Evolutionary conservation across 2,329 filamentous ascomycete genomes (phyloP).

Genomic region (Arthroderma sp.): DNA sequence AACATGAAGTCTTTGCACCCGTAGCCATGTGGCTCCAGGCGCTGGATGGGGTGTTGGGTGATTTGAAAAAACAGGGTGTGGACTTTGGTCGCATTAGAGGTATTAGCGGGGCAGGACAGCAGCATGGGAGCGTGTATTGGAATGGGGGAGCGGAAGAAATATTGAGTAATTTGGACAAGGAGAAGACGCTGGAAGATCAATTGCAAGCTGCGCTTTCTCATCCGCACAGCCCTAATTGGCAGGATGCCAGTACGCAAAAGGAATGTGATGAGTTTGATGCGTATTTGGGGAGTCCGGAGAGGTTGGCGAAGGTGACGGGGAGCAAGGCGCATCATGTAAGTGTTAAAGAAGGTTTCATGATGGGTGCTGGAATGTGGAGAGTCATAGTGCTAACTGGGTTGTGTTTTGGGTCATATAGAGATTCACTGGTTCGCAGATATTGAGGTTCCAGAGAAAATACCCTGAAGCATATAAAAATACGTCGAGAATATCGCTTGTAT

Average conservation of each 20-base stretch:
- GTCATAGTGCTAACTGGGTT: neutral
- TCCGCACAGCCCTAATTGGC: constrained; percentile 89
- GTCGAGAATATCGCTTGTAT: constrained; percentile 79
- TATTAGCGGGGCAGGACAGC: constrained; percentile 85
- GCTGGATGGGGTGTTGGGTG: constrained; percentile 67
- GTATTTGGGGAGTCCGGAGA: constrained; percentile 50
- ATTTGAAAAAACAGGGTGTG: constrained; percentile 55
- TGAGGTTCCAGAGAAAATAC: constrained; percentile 68
- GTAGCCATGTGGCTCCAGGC: constrained; percentile 92
- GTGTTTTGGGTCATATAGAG: constrained; percentile 40
- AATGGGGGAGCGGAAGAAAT: constrained; percentile 52
- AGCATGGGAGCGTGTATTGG: constrained; percentile 98
- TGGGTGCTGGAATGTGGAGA: neutral
- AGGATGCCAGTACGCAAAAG: constrained; percentile 84
- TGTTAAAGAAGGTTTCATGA: constrained; percentile 7
- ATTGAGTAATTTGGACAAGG: constrained; percentile 48
- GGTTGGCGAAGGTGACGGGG: constrained; percentile 67
- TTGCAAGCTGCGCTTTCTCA: constrained; percentile 63
- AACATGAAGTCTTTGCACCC: constrained; percentile 83
- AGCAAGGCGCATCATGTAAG: constrained; percentile 88
- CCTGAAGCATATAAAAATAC: constrained; percentile 72
- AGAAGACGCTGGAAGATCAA: constrained; percentile 56
- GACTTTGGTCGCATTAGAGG: constrained; percentile 65
- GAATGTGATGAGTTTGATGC: constrained; percentile 84
- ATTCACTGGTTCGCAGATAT: constrained; percentile 94